phyloP scores from a whole-genome alignment of 257 asterid genomes.

The Salvia miltiorrhiza region DNA sequence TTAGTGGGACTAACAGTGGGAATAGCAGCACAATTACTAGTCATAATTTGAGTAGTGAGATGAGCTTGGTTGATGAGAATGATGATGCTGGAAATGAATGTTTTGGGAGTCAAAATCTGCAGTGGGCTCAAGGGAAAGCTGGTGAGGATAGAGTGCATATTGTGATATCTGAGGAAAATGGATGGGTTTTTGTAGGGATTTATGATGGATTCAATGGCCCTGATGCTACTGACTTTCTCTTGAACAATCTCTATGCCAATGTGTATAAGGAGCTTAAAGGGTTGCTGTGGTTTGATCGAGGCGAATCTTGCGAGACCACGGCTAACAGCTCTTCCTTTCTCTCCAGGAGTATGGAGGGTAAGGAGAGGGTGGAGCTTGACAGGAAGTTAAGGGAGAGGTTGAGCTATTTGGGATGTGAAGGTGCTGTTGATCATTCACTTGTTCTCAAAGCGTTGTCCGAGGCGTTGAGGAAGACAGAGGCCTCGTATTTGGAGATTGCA shows the following conservation, averaged over 20 bases:
- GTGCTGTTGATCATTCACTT: slow-evolving; percentile 45
- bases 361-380: slow-evolving; percentile 33
- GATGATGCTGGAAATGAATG: slow-evolving; percentile 54
- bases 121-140: slow-evolving; percentile 99
- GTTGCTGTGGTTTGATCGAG: slow-evolving; percentile 62
- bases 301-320: slow-evolving; percentile 36
- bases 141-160: slow-evolving; percentile 91
- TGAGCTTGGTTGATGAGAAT: slow-evolving; percentile 58
- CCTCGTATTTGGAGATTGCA: slow-evolving; percentile 66
- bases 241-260: slow-evolving; percentile 60
- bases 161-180: slow-evolving; percentile 81
- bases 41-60: slow-evolving; percentile 47
- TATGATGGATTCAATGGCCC: slow-evolving; percentile 93
- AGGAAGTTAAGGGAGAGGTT: slow-evolving; percentile 40
- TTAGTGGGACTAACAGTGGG: slow-evolving; percentile 39
- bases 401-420: slow-evolving; percentile 38
- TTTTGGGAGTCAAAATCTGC: slow-evolving; percentile 63
- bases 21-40: slow-evolving; percentile 45
- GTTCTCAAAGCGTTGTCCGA: slow-evolving; percentile 66
- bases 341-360: slow-evolving; percentile 31
- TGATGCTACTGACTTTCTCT: slow-evolving; percentile 82
- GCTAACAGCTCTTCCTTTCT: slow-evolving; percentile 1
- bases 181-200: slow-evolving; percentile 89
- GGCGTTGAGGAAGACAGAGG: slow-evolving; percentile 77
- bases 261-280: slow-evolving; percentile 76